phyloP scores from a whole-genome alignment of 257 asterid genomes.

The Mentha longifolia region DNA sequence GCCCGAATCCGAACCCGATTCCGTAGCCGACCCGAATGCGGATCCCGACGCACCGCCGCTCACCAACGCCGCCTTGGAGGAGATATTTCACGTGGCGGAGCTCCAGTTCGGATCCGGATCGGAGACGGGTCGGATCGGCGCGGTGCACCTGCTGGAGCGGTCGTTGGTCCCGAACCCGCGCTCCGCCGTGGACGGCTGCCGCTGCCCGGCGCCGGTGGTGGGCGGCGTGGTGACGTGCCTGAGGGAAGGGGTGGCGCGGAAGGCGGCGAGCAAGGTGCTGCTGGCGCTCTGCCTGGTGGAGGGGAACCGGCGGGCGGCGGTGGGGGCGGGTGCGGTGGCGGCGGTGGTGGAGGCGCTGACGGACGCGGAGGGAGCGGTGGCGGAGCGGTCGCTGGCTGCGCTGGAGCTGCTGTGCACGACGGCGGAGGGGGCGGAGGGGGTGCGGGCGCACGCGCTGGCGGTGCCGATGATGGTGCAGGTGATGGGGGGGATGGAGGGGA shows the following conservation, averaged over 20 bases:
- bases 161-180: slow-evolving; percentile 68
- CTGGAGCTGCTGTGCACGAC: slow-evolving; percentile 75
- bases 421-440: slow-evolving; percentile 79
- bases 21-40: slow-evolving; percentile 15
- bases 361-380: slow-evolving; percentile 65
- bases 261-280: slow-evolving; percentile 69
- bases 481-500: slow-evolving; percentile 81
- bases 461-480: slow-evolving; percentile 94
- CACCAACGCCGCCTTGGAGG: slow-evolving; percentile 47
- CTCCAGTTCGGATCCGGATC: slow-evolving; percentile 57
- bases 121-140: slow-evolving; percentile 47
- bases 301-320: slow-evolving; percentile 63
- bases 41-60: slow-evolving; percentile 32
- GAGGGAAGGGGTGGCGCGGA: slow-evolving; percentile 51
- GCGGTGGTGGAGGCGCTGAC: slow-evolving; percentile 73
- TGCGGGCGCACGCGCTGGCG: slow-evolving; percentile 69
- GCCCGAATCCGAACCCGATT: slow-evolving; percentile 24
- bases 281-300: slow-evolving; percentile 71
- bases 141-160: slow-evolving; percentile 60
- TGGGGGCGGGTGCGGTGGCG: slow-evolving; percentile 72
- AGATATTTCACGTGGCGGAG: slow-evolving; percentile 62
- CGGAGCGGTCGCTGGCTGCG: slow-evolving; percentile 75
- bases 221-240: slow-evolving; percentile 59
- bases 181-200: slow-evolving; percentile 44
- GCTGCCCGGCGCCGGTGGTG: slow-evolving; percentile 57